A percentile compares a stretch with the other conserved stretches of the same genome.
Conservation (phyloP, 169 alveolate genomes). For the Plasmodium gallinaceum region DNA sequence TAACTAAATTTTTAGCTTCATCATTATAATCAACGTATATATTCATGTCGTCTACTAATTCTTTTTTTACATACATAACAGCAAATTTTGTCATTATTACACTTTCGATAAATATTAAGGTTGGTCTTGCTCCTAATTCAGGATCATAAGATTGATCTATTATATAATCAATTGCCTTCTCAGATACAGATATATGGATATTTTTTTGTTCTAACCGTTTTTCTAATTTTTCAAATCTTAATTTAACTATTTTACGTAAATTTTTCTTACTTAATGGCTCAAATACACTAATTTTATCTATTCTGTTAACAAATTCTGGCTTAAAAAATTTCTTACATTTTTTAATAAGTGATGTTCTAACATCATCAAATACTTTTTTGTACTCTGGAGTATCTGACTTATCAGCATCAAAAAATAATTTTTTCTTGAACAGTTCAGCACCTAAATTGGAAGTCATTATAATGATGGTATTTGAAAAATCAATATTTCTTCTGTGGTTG, state of each 20-base stretch:
- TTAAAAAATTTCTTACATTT: conserved; percentile 76
- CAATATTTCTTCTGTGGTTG: conserved; percentile 85
- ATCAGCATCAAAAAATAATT: conserved; percentile 76
- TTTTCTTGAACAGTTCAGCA: conserved; percentile 78
- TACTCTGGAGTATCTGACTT: conserved; percentile 52
- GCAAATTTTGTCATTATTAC: conserved; percentile 76
- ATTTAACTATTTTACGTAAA: conserved; percentile 78
- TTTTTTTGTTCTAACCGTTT: conserved; percentile 73
- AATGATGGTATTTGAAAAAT: conserved; percentile 83
- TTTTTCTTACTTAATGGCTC: conserved; percentile 75
- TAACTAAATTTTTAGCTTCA: conserved; percentile 30
- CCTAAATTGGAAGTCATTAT: conserved; percentile 88
- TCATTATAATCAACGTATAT: conserved; percentile 43
- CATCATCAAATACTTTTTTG: conserved; percentile 48
- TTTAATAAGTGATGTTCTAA: conserved; percentile 68
- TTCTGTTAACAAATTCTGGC: conserved; percentile 87
- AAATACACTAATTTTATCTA: conserved; percentile 84
- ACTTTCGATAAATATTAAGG: conserved; percentile 76
- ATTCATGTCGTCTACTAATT: conserved; percentile 67
- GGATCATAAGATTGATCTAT: conserved; percentile 76
- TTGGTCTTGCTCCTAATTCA: conserved; percentile 77
- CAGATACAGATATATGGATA: conserved; percentile 45
- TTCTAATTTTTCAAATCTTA: conserved; percentile 74
- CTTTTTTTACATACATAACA: conserved; percentile 68
- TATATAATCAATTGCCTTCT: conserved; percentile 64